Conservation (phyloP, 805 yeast genomes). For the Lachancea lanzarotensis region DNA sequence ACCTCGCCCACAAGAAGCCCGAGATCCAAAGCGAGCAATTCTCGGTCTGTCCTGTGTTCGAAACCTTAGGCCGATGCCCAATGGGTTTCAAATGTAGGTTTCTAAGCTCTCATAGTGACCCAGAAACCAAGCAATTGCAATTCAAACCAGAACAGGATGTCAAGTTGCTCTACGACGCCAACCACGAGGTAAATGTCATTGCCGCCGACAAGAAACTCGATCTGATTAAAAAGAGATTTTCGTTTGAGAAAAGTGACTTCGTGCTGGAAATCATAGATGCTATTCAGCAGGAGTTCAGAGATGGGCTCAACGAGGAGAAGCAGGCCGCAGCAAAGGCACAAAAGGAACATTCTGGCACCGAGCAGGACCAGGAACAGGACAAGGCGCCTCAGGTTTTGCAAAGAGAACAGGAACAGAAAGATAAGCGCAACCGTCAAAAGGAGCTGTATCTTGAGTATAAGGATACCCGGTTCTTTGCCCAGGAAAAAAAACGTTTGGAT, state of each 20-base stretch:
- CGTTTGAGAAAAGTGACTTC: slow-evolving; percentile 49
- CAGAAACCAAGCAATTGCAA: slow-evolving; percentile 32
- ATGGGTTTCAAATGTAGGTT: slow-evolving; percentile 90
- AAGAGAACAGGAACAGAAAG: slow-evolving; percentile 29
- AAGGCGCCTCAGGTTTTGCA: slow-evolving; percentile 27
- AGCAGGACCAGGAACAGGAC: slow-evolving; percentile 6
- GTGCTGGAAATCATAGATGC: slow-evolving; percentile 62
- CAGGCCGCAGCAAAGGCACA: slow-evolving; percentile 26
- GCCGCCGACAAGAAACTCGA: slow-evolving; percentile 34
- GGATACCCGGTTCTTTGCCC: slow-evolving; percentile 69
- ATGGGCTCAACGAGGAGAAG: slow-evolving; percentile 29
- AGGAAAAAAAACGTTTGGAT: slow-evolving; percentile 76
- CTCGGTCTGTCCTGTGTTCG: slow-evolving; percentile 68
- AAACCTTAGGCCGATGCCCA: slow-evolving; percentile 83
- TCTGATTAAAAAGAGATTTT: slow-evolving; percentile 47
- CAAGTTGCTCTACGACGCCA: slow-evolving; percentile 24
- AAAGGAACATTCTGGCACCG: slow-evolving; percentile 12
- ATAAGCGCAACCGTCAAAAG: slow-evolving; percentile 27
- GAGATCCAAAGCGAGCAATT: slow-evolving; percentile 56
- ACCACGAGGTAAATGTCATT: slow-evolving; percentile 62
- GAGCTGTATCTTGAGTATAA: slow-evolving; percentile 39
- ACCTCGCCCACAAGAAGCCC: slow-evolving; percentile 55
- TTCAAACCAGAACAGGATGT: slow-evolving; percentile 39
- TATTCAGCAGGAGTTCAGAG: slow-evolving; percentile 36
- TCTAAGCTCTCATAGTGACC: slow-evolving; percentile 62